A percentile compares a stretch with the other conserved stretches of the same genome.
Conservation (phyloP, 179 eudicot genomes). For the Patellifolia procumbens region DNA sequence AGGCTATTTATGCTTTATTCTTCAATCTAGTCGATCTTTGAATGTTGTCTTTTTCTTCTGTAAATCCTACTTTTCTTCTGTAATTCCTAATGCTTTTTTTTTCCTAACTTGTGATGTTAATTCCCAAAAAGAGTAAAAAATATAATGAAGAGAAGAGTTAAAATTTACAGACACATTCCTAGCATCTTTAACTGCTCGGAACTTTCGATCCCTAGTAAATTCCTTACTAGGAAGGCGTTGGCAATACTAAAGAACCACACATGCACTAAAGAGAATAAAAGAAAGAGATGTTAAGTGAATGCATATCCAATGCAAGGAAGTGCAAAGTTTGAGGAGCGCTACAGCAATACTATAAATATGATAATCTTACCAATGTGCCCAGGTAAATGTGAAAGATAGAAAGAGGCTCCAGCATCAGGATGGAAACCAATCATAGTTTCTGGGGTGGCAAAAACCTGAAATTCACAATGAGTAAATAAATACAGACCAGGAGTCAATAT, state of each 20-base stretch:
- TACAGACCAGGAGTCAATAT: not conserved
- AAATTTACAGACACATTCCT: not conserved
- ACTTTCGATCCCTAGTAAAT: not conserved
- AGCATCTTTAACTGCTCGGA: not conserved
- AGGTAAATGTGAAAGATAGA: constrained; percentile 85
- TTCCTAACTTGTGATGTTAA: too few relatives aligned
- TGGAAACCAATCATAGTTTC: constrained; percentile 89
- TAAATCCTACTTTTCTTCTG: too few relatives aligned
- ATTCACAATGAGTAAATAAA: constrained; percentile 7
- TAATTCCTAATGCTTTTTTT: too few relatives aligned
- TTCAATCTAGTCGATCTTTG: too few relatives aligned
- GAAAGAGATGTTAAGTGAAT: not conserved
- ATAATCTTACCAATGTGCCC: constrained; percentile 64
- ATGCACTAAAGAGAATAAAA: not conserved
- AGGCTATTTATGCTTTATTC: too few relatives aligned
- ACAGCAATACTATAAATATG: not conserved
- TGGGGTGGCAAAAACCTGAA: constrained; percentile 89
- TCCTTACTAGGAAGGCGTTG: not conserved
- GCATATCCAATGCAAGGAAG: not conserved
- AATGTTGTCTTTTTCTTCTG: too few relatives aligned
- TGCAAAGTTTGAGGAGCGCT: not conserved
- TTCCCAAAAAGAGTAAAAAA: not conserved
- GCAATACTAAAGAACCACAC: not conserved
- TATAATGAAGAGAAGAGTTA: too few relatives aligned
- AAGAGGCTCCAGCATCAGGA: constrained; percentile 97